Percentiles rank a stretch among this genome's conserved stretches.
Conservation (phyloP, 345 rosid species). For the Eucalyptus rudis region DNA sequence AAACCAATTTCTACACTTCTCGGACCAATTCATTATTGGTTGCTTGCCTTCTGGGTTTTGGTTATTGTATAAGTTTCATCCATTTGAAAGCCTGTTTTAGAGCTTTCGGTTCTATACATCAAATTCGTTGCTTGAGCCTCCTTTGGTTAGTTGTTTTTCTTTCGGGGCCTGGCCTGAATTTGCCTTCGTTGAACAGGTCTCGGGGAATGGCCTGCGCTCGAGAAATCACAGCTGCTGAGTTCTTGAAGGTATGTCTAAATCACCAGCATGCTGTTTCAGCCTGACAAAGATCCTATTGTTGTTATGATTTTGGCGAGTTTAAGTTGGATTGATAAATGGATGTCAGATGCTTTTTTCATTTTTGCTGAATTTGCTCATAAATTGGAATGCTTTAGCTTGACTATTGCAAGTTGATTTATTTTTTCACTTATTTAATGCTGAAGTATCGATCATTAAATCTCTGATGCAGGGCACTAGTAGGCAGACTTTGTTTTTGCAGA, state of each 20-base stretch:
- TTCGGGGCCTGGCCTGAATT: background rate
- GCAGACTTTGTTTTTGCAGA: constrained; percentile 34
- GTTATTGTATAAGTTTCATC: background rate
- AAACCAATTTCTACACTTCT: background rate
- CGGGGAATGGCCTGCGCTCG: constrained; percentile 13
- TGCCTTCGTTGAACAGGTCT: background rate
- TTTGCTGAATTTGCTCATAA: background rate
- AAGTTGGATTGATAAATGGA: background rate
- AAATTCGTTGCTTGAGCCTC: background rate
- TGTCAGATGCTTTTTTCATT: background rate
- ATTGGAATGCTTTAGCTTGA: background rate
- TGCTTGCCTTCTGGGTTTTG: background rate
- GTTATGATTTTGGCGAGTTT: background rate
- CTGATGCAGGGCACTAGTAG: constrained; percentile 45
- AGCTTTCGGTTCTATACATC: background rate
- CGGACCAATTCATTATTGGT: background rate
- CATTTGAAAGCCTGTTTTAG: background rate
- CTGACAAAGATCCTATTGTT: background rate
- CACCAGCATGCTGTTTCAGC: background rate
- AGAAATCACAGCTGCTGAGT: constrained; percentile 20
- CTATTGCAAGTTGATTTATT: background rate
- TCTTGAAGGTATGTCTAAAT: constrained; percentile 13
- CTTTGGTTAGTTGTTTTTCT: background rate
- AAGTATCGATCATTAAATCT: background rate
- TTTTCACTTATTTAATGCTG: background rate